Evolutionary conservation across 2,329 filamentous ascomycete genomes (phyloP).

Genomic region (Exutisphaerella laricina): DNA sequence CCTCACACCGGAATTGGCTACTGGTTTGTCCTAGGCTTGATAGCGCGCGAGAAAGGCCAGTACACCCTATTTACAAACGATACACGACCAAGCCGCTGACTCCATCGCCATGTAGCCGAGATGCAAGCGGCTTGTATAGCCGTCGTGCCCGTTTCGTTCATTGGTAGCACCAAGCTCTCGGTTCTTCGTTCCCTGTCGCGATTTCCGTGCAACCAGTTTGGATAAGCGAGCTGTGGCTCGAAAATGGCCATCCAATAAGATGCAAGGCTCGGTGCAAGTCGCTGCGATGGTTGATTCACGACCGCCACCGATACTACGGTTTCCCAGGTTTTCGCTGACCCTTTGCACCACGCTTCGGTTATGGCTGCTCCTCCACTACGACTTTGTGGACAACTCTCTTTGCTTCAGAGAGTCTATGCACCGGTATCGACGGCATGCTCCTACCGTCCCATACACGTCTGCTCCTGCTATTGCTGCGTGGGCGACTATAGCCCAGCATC

Average conservation of each 20-base stretch:
- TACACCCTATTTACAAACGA: too few relatives aligned
- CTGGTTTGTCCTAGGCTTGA: background rate
- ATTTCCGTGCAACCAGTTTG: conserved; percentile 12
- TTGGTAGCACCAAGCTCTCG: conserved; percentile 13
- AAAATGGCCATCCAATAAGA: conserved; percentile 18
- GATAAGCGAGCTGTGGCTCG: conserved; percentile 14
- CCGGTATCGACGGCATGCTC: conserved; percentile 11
- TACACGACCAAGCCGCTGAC: conserved; percentile 7
- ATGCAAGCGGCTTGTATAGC: conserved; percentile 10
- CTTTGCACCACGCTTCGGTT: conserved; percentile 7
- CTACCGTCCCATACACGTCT: conserved; percentile 7
- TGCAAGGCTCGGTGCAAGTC: conserved; percentile 13
- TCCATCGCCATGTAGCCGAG: conserved; percentile 7
- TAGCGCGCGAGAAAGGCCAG: too few relatives aligned
- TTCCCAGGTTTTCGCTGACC: conserved; percentile 15
- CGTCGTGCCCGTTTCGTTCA: conserved; percentile 5
- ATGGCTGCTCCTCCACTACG: conserved; percentile 12
- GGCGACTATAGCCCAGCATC: background rate
- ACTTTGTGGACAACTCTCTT: conserved; percentile 1
- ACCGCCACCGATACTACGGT: conserved; percentile 17
- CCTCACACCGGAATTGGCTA: too few relatives aligned
- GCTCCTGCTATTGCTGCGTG: background rate
- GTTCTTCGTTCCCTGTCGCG: conserved; percentile 6
- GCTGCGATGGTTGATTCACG: conserved; percentile 15
- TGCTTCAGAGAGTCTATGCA: conserved; percentile 1